Evolutionary conservation across 1,139 yeast species (phyloP).

Genomic region (Lodderomyces theae): DNA sequence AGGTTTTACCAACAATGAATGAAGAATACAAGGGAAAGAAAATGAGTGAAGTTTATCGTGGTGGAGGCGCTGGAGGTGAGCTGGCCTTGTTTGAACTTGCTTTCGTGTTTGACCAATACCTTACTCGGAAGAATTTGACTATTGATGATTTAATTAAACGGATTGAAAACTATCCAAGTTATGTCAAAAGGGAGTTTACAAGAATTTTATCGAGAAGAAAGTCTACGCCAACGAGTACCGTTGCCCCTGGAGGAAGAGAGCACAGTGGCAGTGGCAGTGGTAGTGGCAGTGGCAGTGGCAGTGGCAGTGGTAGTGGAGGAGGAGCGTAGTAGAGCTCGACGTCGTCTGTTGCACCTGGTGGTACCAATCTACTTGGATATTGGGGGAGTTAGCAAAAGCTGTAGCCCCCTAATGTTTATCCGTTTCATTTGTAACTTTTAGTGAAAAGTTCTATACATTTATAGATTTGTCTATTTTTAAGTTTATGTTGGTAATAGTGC

Average conservation of each 20-base stretch:
- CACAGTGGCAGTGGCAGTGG: no score
- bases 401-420: no score
- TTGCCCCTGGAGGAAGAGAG: neutral
- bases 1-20: slow-evolving; percentile 10
- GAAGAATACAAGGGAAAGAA: slow-evolving; percentile 5
- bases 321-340: neutral
- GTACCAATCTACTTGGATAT: neutral
- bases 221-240: neutral
- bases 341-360: neutral
- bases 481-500: no score
- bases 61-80: neutral
- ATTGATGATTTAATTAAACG: slow-evolving; percentile 13
- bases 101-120: slow-evolving; percentile 15
- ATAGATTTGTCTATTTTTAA: no score
- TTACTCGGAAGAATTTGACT: slow-evolving; percentile 13
- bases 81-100: slow-evolving; percentile 12
- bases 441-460: no score
- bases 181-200: slow-evolving; percentile 14
- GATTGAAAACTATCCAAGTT: slow-evolving; percentile 14
- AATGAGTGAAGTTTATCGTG: slow-evolving; percentile 8
- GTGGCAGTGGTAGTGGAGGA: neutral
- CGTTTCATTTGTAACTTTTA: no score
- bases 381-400: no score
- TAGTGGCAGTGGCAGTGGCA: no score
- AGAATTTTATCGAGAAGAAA: slow-evolving; percentile 13